Evolutionary conservation across 306 rosid genomes (phyloP), one percentile per base, ranked within the genome.

Genomic region (Trifolium repens): DNA sequence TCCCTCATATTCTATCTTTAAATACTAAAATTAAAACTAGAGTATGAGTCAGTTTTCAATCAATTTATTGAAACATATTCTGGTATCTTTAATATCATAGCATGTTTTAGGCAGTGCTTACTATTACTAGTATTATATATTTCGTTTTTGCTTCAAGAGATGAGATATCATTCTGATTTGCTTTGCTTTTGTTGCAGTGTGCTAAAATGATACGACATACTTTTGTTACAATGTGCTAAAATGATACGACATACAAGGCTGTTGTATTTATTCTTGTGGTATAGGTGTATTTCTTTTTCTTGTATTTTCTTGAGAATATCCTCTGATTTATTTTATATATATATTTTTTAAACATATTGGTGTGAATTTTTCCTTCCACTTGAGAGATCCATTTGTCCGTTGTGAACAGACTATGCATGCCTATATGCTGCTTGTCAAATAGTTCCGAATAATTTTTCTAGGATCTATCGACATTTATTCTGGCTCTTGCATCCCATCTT

Each of bases 151-250:
- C 47, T 44, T 72, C 60, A 13, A 35, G 78, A 76, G 57, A 75
- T 35, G 70, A 71, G 47, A 69, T 26, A 30, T 62, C 46, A 22
- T 69, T 72, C 76, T 63, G 68, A 63, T 78, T 78, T 27, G 34
- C 39, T 62, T 22, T 78, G 77, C 69, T 69, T 61, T 53, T 69
- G 54, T 76, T 82, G 85, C 91, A 88, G 97, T 79, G 94, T 87
- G 15, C 40, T 37, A 37, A 37, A 92, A 84, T 90, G 88, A 92
- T 76, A 22, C 46, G 77, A 71, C 57, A 49, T 10, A 49, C 67
- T 52, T 68, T 26, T 26, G 59, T 76, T 82, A 84, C 92, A 88
- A 96, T 79, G 94, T 87, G n/a, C 86, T 90, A 81, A 92, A 92
- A 84, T 90, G 88, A 92, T 76, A 22, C 46, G 77, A 71, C 57